These are phyloP conservation scores for Aspergillus sp. DNA, from an alignment of 2,329 filamentous ascomycete species.

Conservation along the genomic window DNA sequence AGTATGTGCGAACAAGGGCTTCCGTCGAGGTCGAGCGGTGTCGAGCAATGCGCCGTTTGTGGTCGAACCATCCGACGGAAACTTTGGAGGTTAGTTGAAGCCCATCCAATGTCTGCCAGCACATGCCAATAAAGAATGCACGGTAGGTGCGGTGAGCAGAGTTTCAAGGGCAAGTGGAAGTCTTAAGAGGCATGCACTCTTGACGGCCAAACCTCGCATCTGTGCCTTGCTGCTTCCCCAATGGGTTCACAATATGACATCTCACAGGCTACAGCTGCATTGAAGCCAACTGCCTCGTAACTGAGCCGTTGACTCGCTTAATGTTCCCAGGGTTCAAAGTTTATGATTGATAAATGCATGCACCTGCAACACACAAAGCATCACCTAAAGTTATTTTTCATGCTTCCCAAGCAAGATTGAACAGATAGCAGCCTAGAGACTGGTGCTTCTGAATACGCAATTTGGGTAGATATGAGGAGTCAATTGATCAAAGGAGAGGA, in stretches of 20 bases:
- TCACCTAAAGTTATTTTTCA: not conserved
- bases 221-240: slow-evolving; percentile 13
- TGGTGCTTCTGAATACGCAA: too few species aligned
- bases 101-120: slow-evolving; percentile 8
- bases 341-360: slow-evolving; percentile 18
- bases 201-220: slow-evolving; percentile 10
- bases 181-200: slow-evolving; percentile 6
- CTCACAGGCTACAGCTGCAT: slow-evolving; percentile 16
- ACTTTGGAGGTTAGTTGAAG: slow-evolving; percentile 7
- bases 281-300: slow-evolving; percentile 3
- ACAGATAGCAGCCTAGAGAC: not conserved
- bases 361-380: slow-evolving; percentile 1
- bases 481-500: too few species aligned
- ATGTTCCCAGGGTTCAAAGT: slow-evolving; percentile 8
- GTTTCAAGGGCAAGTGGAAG: slow-evolving; percentile 5
- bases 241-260: slow-evolving; percentile 14
- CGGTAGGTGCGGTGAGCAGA: slow-evolving; percentile 20
- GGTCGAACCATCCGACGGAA: slow-evolving; percentile 6
- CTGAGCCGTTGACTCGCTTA: slow-evolving; percentile 2
- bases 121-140: slow-evolving; percentile 23
- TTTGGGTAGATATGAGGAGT: too few species aligned
- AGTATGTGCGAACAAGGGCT: not conserved
- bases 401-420: not conserved
- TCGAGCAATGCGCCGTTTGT: slow-evolving; percentile 6
- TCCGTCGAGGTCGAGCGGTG: slow-evolving; percentile 4